These are phyloP conservation scores for Penicillium lividum DNA, from an alignment of 495 filamentous ascomycete genomes.

Conservation along the genomic window DNA sequence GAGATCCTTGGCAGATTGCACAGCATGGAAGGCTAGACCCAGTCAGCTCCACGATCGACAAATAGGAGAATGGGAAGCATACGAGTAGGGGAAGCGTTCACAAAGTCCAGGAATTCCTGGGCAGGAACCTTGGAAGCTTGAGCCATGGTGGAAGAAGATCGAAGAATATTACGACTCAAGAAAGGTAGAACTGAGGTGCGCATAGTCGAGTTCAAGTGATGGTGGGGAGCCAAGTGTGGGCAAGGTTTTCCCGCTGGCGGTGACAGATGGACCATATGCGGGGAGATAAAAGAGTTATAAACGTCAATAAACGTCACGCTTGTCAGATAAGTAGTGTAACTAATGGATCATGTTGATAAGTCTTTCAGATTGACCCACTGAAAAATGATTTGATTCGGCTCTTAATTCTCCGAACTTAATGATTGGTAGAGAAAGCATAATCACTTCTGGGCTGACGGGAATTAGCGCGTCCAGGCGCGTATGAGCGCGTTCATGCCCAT, in stretches of 20 bases:
- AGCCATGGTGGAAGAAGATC: conserved; percentile 49
- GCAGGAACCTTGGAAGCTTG: conserved; percentile 58
- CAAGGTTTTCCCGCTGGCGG: conserved; percentile 22
- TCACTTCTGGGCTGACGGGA: conserved; percentile 20
- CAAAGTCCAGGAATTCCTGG: conserved; percentile 86
- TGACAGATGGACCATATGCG: conserved; percentile 9
- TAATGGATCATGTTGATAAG: too few species aligned
- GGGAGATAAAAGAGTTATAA: not conserved
- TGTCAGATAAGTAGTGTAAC: too few species aligned
- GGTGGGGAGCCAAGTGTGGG: conserved; percentile 11
- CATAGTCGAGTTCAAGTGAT: conserved; percentile 16
- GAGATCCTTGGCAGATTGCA: conserved; percentile 71
- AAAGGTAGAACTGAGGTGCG: conserved; percentile 16
- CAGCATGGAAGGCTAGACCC: conserved; percentile 85
- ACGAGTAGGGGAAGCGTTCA: conserved; percentile 96
- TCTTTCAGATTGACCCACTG: not conserved
- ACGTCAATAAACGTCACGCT: too few species aligned
- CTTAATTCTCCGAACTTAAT: conserved; percentile 6
- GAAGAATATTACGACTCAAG: conserved; percentile 13
- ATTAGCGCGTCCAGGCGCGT: conserved; percentile 29
- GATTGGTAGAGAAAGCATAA: conserved; percentile 14
- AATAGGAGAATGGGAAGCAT: conserved; percentile 32
- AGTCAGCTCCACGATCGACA: conserved; percentile 23
- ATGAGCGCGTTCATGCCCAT: conserved; percentile 1
- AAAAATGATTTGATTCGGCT: not conserved